phyloP scores from a whole-genome alignment of 208 protist species.

The Acanthamoeba castellanii region DNA sequence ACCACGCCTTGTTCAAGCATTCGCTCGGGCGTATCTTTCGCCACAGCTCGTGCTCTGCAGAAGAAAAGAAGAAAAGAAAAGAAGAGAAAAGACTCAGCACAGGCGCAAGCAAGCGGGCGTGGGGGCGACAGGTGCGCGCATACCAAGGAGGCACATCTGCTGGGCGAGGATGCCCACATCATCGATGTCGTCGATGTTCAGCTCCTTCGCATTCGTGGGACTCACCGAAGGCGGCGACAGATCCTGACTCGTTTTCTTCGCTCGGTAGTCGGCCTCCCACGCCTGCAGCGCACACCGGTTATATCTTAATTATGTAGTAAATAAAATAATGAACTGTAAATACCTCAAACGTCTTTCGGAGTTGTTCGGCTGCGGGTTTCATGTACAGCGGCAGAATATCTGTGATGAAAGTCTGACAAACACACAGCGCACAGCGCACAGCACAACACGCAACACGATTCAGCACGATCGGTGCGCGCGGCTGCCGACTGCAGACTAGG shows the following conservation, averaged over 20 bases:
- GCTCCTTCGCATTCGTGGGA: slow-evolving; percentile 1
- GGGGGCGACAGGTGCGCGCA: not conserved
- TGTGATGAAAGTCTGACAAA: slow-evolving; percentile 21
- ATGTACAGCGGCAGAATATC: slow-evolving; percentile 53
- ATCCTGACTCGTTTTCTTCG: not conserved
- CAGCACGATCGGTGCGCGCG: not conserved
- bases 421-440: not conserved
- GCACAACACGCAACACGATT: not conserved
- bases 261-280: not conserved
- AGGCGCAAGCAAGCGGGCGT: not conserved
- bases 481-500: no score
- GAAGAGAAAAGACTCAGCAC: not conserved
- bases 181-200: slow-evolving; percentile 9
- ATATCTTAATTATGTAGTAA: not conserved
- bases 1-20: slow-evolving; percentile 71
- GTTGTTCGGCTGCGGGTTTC: slow-evolving; percentile 44
- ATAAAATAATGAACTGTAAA: not conserved
- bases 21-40: slow-evolving; percentile 39
- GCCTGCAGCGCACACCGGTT: not conserved
- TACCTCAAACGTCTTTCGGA: slow-evolving; percentile 25
- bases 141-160: slow-evolving; percentile 57
- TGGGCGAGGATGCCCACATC: slow-evolving; percentile 40
- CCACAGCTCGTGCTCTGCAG: slow-evolving; percentile 56
- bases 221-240: not conserved
- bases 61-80: not conserved